Evolutionary conservation across 1,139 yeast genomes (phyloP), one percentile per base, ranked within the genome.

Genomic region (Lodderomyces parapsilosis): DNA sequence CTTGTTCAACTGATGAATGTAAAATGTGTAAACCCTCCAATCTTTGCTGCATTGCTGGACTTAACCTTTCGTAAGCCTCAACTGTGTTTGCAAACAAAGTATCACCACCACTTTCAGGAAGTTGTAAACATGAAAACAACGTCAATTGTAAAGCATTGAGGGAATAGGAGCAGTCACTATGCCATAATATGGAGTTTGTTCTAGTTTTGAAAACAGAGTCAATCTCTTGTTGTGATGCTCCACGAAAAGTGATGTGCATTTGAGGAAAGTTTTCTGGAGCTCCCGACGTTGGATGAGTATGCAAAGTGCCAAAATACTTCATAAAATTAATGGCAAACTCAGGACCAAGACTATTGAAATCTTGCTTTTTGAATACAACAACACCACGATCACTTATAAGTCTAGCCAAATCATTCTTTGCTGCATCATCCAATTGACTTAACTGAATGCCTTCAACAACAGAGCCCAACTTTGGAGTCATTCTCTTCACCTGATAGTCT

Each of bases 41-140:
- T 44, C 57, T 47, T 43, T 53, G 42, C 41, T 58, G 57, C 50
- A 62, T 57, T 1, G 57, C 58, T 6, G 67, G 65, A 15, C 65
- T 59, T 37, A 63, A 54, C 30, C 67, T 45, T 17, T 58, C 53
- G 46, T 62, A 63, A 2, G 65, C 66, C 42, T 62, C 68, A 8
- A 60, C 66, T 9, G 67, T 51, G 42, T 66, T 68, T 34, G 71
- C 71, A 49, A 62, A 63, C 24, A 63, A 49, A 15, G 68, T 63
- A 43, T 67, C 73, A 27, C 76, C 76, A 28, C 74, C 74, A 19
- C 68, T 49, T 14, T 66, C 69, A 8, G 76, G 75, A 9, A 71
- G 66, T 39, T 66, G 68, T 31, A 69, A 59, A 6, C 66, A 65
- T 2, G 70, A 55, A 44, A 70, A 66, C 43, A 68, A 64, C 1